Evolutionary conservation across 495 filamentous ascomycete species (phyloP), one percentile per base, ranked within the genome.

Genomic region (Neurospora sp.): DNA sequence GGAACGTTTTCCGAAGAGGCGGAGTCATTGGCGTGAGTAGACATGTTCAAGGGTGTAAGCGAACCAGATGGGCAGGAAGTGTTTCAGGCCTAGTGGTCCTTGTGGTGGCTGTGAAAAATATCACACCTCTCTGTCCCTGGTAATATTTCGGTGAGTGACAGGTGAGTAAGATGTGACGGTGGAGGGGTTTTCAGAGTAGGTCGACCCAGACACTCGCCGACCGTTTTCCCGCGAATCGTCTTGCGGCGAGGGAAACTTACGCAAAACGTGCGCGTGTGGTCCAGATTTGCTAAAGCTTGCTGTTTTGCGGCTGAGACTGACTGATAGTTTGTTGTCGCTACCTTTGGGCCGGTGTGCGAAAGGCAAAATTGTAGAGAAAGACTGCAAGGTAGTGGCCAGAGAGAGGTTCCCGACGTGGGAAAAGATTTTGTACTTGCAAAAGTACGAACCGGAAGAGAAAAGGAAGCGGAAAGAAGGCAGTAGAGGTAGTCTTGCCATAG

Each of bases 31-130:
- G 46, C 23, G 20, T 42, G 27, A 2, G 70, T 74, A 49, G 75
- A 11, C 77, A 78, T 78, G 9, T 5, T 73, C 12, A 49, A 60
- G 6, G 5, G 35, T 9, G 23, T 71, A 27, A 27, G 49, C 5
- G 5, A 60, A 60, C 5, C 20, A 60, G 38, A 42, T 66, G n/a
- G 12, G 14, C 42, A 35, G 20, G 41, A 20, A 35, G 40, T 69
- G 39, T 27, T 70, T 49, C 11, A 18, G 40, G 37, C 41, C 38
- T 20, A 41, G 18, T 66, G 37, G n/a, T 54, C 11, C 27, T 42
- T 11, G 44, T 38, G 39, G 69, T 66, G 75, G 75, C 70, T 74
- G 75, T 75, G 75, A 72, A 18, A 16, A 66, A 31, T 66, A 35
- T 18, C 5, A 35, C 54, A 18, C 54, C 54, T 66, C 54, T 66